phyloP scores from a whole-genome alignment of 345 rosid genomes.

The Raphanus raphanistrum region DNA sequence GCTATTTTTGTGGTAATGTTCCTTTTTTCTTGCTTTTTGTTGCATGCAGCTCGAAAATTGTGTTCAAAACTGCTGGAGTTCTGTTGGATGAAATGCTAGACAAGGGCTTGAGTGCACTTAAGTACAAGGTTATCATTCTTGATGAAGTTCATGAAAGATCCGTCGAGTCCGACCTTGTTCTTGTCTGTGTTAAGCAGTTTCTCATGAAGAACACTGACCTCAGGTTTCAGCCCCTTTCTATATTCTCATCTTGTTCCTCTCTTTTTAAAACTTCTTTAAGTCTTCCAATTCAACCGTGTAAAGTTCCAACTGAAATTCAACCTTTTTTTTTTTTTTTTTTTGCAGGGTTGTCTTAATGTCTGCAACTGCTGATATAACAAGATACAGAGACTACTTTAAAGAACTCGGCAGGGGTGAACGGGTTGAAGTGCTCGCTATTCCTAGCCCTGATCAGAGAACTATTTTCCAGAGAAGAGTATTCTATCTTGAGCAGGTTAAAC shows the following conservation, averaged over 20 bases:
- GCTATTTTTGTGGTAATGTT: neutral
- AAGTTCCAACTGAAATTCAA: neutral
- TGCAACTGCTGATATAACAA: conserved; percentile 88
- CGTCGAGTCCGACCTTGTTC: conserved; percentile 89
- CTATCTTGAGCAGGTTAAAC: conserved; percentile 76
- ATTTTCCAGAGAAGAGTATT: conserved; percentile 65
- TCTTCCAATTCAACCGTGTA: conserved; percentile 1
- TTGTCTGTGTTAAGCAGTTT: conserved; percentile 88
- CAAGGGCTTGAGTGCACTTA: conserved; percentile 76
- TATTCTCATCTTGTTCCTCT: neutral
- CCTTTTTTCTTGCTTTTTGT: neutral
- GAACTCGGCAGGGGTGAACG: conserved; percentile 88
- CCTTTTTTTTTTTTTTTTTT: neutral
- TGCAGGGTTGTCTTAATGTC: conserved; percentile 95
- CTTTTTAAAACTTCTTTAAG: neutral
- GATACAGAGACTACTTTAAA: conserved; percentile 83
- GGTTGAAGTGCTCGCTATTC: conserved; percentile 90
- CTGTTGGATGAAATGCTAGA: conserved; percentile 89
- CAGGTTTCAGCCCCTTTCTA: conserved; percentile 49
- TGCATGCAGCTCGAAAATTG: conserved; percentile 69
- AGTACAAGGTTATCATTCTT: conserved; percentile 86
- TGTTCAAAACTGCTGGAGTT: conserved; percentile 97
- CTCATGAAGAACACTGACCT: conserved; percentile 66
- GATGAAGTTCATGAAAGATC: conserved; percentile 99
- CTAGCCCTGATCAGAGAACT: conserved; percentile 58